These are phyloP conservation scores for Alternaria triticina DNA, from an alignment of 2,329 filamentous ascomycete species.

Conservation along the genomic window DNA sequence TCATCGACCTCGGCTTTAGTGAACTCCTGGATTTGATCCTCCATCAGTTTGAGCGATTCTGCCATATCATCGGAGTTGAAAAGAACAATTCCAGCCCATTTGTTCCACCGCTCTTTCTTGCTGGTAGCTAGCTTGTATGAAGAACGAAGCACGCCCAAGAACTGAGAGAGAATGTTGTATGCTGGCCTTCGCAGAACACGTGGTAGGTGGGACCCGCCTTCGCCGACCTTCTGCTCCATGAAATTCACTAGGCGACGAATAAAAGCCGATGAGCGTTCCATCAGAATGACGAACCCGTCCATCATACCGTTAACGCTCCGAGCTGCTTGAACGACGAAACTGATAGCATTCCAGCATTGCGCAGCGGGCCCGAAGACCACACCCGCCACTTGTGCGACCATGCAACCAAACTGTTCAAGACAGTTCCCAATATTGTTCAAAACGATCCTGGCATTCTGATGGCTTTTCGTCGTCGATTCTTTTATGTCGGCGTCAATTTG, in stretches of 20 bases:
- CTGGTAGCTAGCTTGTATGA: conserved; percentile 20
- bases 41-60: neutral
- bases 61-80: conserved; percentile 2
- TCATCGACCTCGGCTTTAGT: neutral
- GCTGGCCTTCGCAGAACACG: conserved; percentile 4
- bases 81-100: conserved; percentile 1
- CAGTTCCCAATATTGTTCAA: neutral
- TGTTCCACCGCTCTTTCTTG: conserved; percentile 11
- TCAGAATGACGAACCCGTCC: conserved; percentile 19
- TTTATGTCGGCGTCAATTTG: neutral
- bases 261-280: conserved; percentile 22
- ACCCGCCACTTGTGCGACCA: conserved; percentile 9
- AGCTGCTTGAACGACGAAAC: conserved; percentile 14
- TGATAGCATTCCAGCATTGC: conserved; percentile 26
- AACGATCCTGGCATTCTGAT: neutral
- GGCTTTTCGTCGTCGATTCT: neutral
- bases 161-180: conserved; percentile 10
- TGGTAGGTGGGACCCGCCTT: neutral
- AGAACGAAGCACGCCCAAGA: conserved; percentile 6
- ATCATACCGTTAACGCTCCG: conserved; percentile 7
- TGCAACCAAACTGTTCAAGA: neutral
- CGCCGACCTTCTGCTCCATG: neutral
- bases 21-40: neutral
- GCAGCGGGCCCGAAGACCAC: conserved; percentile 13
- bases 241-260: conserved; percentile 1